These are phyloP conservation scores for Bacidia gigantensis DNA, from an alignment of 495 filamentous ascomycete genomes.

Conservation along the genomic window DNA sequence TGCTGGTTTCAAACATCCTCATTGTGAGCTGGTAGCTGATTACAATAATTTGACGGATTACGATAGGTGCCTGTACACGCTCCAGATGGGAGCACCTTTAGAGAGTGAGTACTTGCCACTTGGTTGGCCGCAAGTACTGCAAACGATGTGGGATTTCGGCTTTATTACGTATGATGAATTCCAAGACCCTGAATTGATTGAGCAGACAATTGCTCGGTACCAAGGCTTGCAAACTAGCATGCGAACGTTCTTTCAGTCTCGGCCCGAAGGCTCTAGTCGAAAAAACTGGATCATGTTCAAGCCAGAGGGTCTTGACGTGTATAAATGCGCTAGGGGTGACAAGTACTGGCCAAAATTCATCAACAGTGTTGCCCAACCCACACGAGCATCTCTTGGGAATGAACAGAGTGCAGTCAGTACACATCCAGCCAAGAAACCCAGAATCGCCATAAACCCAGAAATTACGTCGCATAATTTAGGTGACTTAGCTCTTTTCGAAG, in stretches of 20 bases:
- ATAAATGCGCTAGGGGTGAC: neutral
- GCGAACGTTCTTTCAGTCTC: neutral
- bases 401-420: neutral
- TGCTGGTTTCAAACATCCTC: neutral
- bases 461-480: too few relatives aligned
- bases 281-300: slow-evolving; percentile 4
- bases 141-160: slow-evolving; percentile 4
- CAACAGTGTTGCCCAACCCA: slow-evolving; percentile 1
- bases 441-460: too few relatives aligned
- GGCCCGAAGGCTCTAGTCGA: neutral
- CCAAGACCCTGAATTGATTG: neutral
- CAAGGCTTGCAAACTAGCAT: slow-evolving; percentile 5
- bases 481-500: too few relatives aligned
- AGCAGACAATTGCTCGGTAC: slow-evolving; percentile 7
- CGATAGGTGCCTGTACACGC: slow-evolving; percentile 5
- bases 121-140: slow-evolving; percentile 1
- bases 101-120: slow-evolving; percentile 1
- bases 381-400: neutral
- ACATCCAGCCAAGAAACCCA: too few relatives aligned
- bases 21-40: neutral
- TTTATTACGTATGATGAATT: slow-evolving; percentile 3
- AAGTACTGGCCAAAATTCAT: slow-evolving; percentile 7
- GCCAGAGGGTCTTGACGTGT: slow-evolving; percentile 7
- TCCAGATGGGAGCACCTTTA: slow-evolving; percentile 8
- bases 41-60: slow-evolving; percentile 1